Evolutionary conservation across 1,284 basidiomycete genomes (phyloP).

Genomic region (Porodaedalea pini): DNA sequence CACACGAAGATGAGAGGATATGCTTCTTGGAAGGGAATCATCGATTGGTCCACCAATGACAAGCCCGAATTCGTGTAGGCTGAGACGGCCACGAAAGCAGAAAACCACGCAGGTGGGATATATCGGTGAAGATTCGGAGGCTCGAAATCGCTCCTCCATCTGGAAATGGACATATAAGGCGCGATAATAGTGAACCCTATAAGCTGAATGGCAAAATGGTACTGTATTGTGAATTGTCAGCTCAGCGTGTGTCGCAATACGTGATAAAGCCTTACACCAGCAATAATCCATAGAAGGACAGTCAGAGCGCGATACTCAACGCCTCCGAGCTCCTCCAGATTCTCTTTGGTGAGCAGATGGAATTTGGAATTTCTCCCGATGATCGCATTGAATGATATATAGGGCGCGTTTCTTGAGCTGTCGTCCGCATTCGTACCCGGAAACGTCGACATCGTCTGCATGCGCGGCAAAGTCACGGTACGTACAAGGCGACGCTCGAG

Average conservation of each 20-base stretch:
- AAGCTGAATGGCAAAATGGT: slow-evolving; percentile 69
- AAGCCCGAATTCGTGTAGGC: slow-evolving; percentile 89
- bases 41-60: slow-evolving; percentile 85
- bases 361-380: slow-evolving; percentile 92
- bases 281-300: slow-evolving; percentile 74
- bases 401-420: slow-evolving; percentile 50
- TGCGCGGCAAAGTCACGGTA: slow-evolving; percentile 72
- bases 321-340: slow-evolving; percentile 89
- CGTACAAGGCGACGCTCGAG: slow-evolving; percentile 49
- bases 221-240: slow-evolving; percentile 40
- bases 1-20: slow-evolving; percentile 75
- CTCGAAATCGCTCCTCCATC: slow-evolving; percentile 55
- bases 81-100: slow-evolving; percentile 82
- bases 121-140: slow-evolving; percentile 51
- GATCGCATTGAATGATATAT: slow-evolving; percentile 81
- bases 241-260: slow-evolving; percentile 21
- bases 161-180: slow-evolving; percentile 63
- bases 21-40: slow-evolving; percentile 84
- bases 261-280: slow-evolving; percentile 40
- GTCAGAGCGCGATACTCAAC: slow-evolving; percentile 92
- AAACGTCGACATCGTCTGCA: slow-evolving; percentile 52
- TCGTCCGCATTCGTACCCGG: background rate
- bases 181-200: slow-evolving; percentile 70
- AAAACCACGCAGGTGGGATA: slow-evolving; percentile 70
- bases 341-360: slow-evolving; percentile 71